Percentiles rank a stretch among this genome's conserved stretches.
Evolutionary conservation across 768 basidiomycete genomes (phyloP).

Genomic region (Termitomyces titanicus): DNA sequence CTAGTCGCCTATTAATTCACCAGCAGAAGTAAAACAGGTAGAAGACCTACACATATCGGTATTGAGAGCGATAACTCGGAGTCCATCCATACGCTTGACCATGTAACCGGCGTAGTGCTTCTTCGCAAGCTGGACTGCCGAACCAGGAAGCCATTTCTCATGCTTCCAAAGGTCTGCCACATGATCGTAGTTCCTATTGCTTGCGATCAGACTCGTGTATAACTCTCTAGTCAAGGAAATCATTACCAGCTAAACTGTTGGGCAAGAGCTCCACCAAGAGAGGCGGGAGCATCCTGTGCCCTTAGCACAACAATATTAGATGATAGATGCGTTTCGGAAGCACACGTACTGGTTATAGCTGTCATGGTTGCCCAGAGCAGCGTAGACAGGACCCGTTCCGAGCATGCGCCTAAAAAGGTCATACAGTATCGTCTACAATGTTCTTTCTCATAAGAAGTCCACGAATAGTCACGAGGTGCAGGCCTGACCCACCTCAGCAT

Average conservation of each 20-base stretch:
- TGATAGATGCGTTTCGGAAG: background rate
- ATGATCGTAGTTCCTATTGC: constrained; percentile 71
- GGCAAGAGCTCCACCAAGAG: constrained; percentile 50
- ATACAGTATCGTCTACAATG: constrained; percentile 52
- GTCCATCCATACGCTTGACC: constrained; percentile 60
- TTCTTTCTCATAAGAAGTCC: background rate
- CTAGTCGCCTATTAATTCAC: constrained; percentile 11
- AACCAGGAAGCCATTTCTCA: constrained; percentile 63
- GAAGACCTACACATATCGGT: constrained; percentile 65
- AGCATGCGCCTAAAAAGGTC: constrained; percentile 62
- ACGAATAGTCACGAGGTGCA: background rate
- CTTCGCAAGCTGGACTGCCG: constrained; percentile 52
- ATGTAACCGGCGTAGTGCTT: constrained; percentile 74
- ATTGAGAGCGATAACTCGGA: constrained; percentile 71
- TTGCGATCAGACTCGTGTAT: background rate
- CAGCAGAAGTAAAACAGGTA: too few species aligned
- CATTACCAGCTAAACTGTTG: constrained; percentile 64
- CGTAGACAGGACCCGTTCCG: constrained; percentile 69
- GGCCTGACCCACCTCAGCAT: constrained; percentile 48
- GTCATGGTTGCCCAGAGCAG: constrained; percentile 76
- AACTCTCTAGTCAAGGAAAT: background rate
- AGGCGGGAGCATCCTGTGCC: constrained; percentile 59
- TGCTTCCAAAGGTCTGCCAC: constrained; percentile 68
- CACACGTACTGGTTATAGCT: constrained; percentile 56
- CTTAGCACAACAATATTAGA: constrained; percentile 21